Evolutionary conservation across 2,329 filamentous ascomycete genomes (phyloP), one percentile per base, ranked within the genome.

Genomic region (Aspergillus fumigatiaffinis): DNA sequence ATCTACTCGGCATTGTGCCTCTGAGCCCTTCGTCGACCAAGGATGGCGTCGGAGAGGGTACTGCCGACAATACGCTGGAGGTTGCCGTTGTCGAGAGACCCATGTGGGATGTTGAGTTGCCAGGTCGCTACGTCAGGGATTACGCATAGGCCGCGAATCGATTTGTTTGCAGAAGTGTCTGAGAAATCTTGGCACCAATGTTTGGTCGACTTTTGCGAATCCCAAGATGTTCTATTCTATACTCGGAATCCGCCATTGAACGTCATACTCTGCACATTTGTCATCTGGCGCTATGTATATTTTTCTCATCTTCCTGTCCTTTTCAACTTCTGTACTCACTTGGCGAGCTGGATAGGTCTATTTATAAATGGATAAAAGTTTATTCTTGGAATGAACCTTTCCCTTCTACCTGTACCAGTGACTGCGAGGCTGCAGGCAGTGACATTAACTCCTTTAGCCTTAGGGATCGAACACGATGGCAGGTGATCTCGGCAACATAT

Each of bases 51-150:
- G 72, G 76, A 26, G 71, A 71, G 14, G 66, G 64, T 59, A 59
- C 55, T 35, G 63, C 58, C 0, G 54, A 50, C 29, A 62, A 57
- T 25, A 63, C 59, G 7, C 60, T 80, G 23, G 94, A 99, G 75
- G 89, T 97, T 50, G 92, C 91, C 2, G 79, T 97, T 52, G 86
- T 97, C 14, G 93, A 97, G 79, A 81, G 92, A 67, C 92, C 93
- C 21, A 81, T 87, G 65, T 94, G 89, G 86, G 90, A 95, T 73
- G 80, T 92, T 58, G 88, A 92, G 63, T 78, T 92, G 71, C 87
- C 89, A 2, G 87, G 88, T 63, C 81, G 87, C 54, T 93, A 88
- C 73, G 82, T 85, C 66, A 83, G 79, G 25, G 82, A 85, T 56
- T 79, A 80, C 58, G 78, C 79, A 57, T 79, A 47, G 21, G 44